phyloP scores from a whole-genome alignment of 352 stramenopile genomes.

The Phytophthora kernoviae region DNA sequence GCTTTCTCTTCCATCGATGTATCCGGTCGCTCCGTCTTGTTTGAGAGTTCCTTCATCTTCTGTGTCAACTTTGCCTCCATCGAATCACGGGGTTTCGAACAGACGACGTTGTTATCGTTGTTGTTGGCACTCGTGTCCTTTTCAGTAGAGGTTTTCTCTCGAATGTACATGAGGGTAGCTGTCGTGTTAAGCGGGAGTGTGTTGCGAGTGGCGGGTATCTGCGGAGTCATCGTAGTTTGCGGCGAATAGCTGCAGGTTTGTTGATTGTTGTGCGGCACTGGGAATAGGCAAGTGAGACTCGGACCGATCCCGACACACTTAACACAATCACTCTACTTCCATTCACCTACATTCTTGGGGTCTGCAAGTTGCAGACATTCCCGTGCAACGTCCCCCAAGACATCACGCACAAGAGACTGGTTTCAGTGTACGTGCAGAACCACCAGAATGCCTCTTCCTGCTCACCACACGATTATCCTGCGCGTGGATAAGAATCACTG shows the following conservation, averaged over 20 bases:
- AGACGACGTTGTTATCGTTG: background rate
- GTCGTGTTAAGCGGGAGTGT: constrained; percentile 2
- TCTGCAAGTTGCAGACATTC: too few species aligned
- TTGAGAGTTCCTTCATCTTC: constrained; percentile 14
- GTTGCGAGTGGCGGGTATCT: background rate
- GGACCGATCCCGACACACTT: constrained; percentile 2
- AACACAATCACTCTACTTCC: constrained; percentile 13
- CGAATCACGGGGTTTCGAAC: constrained; percentile 7
- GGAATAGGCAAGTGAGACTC: constrained; percentile 56
- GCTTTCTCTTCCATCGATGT: too few species aligned
- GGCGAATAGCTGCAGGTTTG: constrained; percentile 74
- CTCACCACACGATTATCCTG: too few species aligned
- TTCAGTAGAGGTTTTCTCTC: background rate
- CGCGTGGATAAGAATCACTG: too few species aligned
- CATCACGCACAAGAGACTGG: too few species aligned
- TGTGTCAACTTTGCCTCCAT: constrained; percentile 3
- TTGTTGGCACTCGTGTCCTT: background rate
- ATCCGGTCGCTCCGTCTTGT: constrained; percentile 4
- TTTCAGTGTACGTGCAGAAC: too few species aligned
- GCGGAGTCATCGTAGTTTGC: background rate
- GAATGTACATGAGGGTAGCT: constrained; percentile 1
- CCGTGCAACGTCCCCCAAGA: too few species aligned
- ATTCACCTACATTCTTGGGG: too few species aligned
- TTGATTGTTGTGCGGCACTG: constrained; percentile 15
- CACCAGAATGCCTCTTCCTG: too few species aligned